Evolutionary conservation across 129 eudicot genomes (phyloP), one percentile per base, ranked within the genome.

Genomic region (Oenanthe sinensis): DNA sequence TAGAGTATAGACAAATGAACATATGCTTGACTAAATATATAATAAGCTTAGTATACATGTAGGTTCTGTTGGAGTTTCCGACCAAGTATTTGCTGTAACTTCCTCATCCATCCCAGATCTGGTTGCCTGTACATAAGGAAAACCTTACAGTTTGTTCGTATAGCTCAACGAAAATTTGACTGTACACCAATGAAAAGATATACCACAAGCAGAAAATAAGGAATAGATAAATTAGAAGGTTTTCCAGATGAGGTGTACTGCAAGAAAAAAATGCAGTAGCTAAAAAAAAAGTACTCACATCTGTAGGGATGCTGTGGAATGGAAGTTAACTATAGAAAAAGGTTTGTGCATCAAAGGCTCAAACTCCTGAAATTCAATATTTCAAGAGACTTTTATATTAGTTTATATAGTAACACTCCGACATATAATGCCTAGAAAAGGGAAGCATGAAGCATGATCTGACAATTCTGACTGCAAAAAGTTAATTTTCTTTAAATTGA

Each of bases 321-420:
- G 99, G 71, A 96, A 87, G 87, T 90, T 92, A 71, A 96, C 99
- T 75, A 92, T 88, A 45, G 91, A 78, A 67, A 84, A 96, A 78
- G 97, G 97, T 85, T 85, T 96, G 86, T 96, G 99, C 52, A 90
- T 96, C 85, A 96, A 76, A 37, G 97, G 95, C 84, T 96, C 99
- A 75, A 96, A 96, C 90, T 96, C 99, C 99, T 96, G 93, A 87
- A 84, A 87, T 45, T 54, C 77, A 82, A 78, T 74, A 76, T 39
- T 16, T 78, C 11, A 50, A 72, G 44, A 78, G 49, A 26, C 24
- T 39, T 39, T 40, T 8, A 86, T 52, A 33, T 63, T 78, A 54
- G 82, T 68, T 54, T 48, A 52, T 17, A 8, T 45, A 72, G 69
- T 4, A 62, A 55, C 63, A 55, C 63, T 48, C 52, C 6, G 52